A percentile compares a stretch with the other conserved stretches of the same genome.
These are phyloP conservation scores for Ephemerocybe angulata DNA, from an alignment of 768 basidiomycete genomes.

Conservation along the genomic window DNA sequence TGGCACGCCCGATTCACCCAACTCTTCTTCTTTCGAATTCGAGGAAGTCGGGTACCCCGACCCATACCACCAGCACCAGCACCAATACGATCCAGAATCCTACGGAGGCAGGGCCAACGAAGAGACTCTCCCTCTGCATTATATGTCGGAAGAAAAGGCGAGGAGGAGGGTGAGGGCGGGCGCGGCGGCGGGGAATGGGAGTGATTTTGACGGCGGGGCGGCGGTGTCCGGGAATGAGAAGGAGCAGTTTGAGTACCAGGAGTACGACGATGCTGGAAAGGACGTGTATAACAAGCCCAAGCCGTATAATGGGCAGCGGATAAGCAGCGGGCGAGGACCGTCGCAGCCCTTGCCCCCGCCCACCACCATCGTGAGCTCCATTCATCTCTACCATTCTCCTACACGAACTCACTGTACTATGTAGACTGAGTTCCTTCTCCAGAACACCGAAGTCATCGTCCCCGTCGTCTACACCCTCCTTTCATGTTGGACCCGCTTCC, in stretches of 20 bases:
- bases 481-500: conserved; percentile 93
- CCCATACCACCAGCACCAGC: conserved; percentile 19
- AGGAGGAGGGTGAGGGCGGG: conserved; percentile 38
- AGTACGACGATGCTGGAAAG: conserved; percentile 48
- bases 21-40: conserved; percentile 60
- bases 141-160: conserved; percentile 69
- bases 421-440: conserved; percentile 76
- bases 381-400: conserved; percentile 14
- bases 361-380: conserved; percentile 57
- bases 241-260: conserved; percentile 25
- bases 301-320: conserved; percentile 29
- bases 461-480: conserved; percentile 88
- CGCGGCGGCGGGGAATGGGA: conserved; percentile 39
- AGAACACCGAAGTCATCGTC: conserved; percentile 75
- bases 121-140: conserved; percentile 48
- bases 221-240: too few relatives aligned
- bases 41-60: conserved; percentile 64
- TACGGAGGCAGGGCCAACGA: conserved; percentile 21
- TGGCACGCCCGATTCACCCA: conserved; percentile 39
- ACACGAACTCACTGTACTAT: conserved; percentile 5
- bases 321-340: conserved; percentile 60
- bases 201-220: conserved; percentile 16
- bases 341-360: conserved; percentile 62
- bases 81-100: neutral
- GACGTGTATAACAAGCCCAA: conserved; percentile 50